Percentiles rank a stretch among this genome's conserved stretches.
Conservation (phyloP, 768 basidiomycete genomes). For the Paxillus involutus region DNA sequence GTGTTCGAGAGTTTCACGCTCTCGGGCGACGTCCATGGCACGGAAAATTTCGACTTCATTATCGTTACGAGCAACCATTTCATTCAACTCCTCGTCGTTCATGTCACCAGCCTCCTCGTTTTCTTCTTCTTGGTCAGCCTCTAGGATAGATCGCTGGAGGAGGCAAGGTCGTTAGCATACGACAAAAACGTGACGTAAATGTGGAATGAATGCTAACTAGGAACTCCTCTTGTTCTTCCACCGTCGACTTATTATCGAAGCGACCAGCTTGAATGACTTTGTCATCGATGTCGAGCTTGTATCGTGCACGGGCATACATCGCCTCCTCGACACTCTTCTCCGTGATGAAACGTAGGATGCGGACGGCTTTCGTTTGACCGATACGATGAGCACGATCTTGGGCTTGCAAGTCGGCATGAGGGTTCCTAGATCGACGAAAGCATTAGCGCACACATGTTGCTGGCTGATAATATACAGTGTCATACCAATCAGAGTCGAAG, state of each 20-base stretch:
- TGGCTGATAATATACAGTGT: not conserved
- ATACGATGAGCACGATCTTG: constrained; percentile 99
- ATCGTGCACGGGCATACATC: constrained; percentile 92
- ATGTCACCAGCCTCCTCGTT: constrained; percentile 90
- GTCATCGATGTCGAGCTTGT: constrained; percentile 97
- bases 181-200: not conserved
- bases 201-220: constrained; percentile 53
- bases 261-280: constrained; percentile 99
- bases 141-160: constrained; percentile 79
- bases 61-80: constrained; percentile 84
- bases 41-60: constrained; percentile 76
- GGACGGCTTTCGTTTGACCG: constrained; percentile 96
- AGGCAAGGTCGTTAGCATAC: constrained; percentile 5
- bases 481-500: constrained; percentile 76
- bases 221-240: constrained; percentile 96
- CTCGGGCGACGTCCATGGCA: constrained; percentile 79
- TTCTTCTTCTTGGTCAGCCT: constrained; percentile 88
- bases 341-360: constrained; percentile 95
- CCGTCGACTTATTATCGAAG: constrained; percentile 97
- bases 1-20: constrained; percentile 55
- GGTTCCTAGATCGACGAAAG: constrained; percentile 63
- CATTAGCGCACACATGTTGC: not conserved
- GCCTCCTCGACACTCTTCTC: constrained; percentile 99
- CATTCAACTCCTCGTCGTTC: constrained; percentile 94
- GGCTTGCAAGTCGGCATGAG: constrained; percentile 97